phyloP scores from a whole-genome alignment of 139 green algal genomes.

The Chlorella sp. region DNA sequence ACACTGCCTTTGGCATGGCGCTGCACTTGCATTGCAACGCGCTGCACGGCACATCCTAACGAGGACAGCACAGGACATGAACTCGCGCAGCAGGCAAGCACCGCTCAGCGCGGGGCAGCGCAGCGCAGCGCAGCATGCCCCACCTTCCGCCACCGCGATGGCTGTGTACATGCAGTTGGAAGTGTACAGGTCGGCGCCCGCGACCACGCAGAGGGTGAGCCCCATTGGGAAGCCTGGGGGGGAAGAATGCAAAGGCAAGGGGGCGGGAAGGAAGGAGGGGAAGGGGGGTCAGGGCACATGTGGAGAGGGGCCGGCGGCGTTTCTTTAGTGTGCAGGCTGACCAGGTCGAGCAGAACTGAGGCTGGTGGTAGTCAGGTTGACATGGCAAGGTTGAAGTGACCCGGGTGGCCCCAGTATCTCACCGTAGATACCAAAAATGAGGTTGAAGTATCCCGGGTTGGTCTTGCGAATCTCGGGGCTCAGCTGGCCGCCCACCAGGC shows the following conservation, averaged over 20 bases:
- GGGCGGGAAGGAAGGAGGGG: not conserved
- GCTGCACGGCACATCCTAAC: too few species aligned
- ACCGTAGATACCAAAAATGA: constrained; percentile 31
- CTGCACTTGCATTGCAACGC: too few species aligned
- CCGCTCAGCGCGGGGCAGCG: not conserved
- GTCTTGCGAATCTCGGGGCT: not conserved
- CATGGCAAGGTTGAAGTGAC: not conserved
- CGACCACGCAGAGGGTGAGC: constrained; percentile 36
- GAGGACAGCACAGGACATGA: too few species aligned
- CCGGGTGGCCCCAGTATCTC: not conserved
- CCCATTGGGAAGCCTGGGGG: constrained; percentile 28
- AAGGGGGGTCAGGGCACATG: not conserved
- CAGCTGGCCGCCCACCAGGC: constrained; percentile 13
- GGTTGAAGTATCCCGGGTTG: constrained; percentile 21
- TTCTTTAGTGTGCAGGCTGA: not conserved
- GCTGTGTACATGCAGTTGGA: constrained; percentile 39
- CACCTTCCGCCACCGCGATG: constrained; percentile 24
- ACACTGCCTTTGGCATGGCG: too few species aligned
- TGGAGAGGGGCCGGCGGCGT: not conserved
- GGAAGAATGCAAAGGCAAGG: not conserved
- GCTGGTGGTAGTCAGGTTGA: not conserved
- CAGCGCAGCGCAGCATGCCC: not conserved
- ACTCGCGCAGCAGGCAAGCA: too few species aligned
- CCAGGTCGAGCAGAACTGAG: not conserved
- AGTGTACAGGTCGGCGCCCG: constrained; percentile 31